These are phyloP conservation scores for Fraxinus greggii DNA, from an alignment of 305 asterid species.

Conservation along the genomic window DNA sequence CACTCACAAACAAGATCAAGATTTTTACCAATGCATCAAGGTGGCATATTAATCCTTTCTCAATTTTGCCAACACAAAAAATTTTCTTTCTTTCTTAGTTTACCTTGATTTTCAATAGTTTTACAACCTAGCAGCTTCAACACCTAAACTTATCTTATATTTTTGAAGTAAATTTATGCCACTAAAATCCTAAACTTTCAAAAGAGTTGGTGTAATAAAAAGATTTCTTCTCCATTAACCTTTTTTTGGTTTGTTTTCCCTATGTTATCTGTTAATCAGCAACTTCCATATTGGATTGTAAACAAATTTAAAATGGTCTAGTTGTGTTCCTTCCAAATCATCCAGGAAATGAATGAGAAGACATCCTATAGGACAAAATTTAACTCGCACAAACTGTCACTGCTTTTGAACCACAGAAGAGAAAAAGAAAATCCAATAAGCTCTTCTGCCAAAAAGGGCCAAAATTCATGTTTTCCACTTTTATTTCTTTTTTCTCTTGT, in stretches of 20 bases:
- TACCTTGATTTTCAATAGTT: neutral
- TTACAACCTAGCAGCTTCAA: neutral
- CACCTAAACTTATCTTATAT: neutral
- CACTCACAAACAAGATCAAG: neutral
- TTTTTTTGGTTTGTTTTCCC: neutral
- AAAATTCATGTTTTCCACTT: neutral
- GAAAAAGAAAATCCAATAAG: neutral
- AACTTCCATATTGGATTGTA: neutral
- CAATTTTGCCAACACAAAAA: neutral
- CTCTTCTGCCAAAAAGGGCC: neutral
- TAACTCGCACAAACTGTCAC: neutral
- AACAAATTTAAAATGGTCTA: neutral
- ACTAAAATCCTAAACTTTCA: neutral
- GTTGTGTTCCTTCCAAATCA: neutral
- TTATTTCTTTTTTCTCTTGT: neutral
- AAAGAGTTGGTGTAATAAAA: neutral
- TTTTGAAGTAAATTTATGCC: neutral
- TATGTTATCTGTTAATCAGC: neutral
- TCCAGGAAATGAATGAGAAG: neutral
- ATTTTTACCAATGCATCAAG: neutral
- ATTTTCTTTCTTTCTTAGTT: neutral
- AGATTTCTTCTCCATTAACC: neutral
- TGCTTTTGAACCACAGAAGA: neutral
- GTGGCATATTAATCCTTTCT: neutral
- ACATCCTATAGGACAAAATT: neutral